Percentiles rank a stretch among this genome's conserved stretches.
These are phyloP conservation scores for Mytilinidion resinicola DNA, from an alignment of 495 filamentous ascomycete genomes.

Conservation along the genomic window DNA sequence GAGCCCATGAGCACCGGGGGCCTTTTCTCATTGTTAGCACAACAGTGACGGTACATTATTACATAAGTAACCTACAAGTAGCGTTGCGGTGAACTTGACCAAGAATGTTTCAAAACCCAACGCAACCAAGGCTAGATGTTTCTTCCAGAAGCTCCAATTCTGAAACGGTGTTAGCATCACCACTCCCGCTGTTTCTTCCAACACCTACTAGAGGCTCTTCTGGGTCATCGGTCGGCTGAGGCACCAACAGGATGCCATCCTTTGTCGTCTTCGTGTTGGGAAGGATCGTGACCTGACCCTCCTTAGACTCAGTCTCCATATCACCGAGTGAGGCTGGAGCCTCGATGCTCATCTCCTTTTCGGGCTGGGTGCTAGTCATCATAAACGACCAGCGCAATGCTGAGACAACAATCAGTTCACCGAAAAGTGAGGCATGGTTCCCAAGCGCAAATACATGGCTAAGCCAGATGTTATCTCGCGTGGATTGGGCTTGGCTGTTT, in stretches of 20 bases:
- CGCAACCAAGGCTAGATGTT: slow-evolving; percentile 1
- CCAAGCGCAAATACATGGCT: too few species aligned
- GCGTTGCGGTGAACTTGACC: slow-evolving; percentile 1
- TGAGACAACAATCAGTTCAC: too few species aligned
- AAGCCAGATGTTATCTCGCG: too few species aligned
- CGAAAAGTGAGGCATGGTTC: too few species aligned
- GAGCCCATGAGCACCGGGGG: slow-evolving; percentile 2
- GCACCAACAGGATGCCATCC: slow-evolving; percentile 7
- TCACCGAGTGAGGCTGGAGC: too few species aligned
- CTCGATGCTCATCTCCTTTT: too few species aligned
- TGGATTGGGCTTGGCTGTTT: too few species aligned
- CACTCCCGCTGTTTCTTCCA: not conserved
- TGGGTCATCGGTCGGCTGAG: slow-evolving; percentile 8
- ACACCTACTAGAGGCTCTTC: slow-evolving; percentile 6
- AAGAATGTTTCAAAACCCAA: slow-evolving; percentile 5
- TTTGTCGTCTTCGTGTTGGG: slow-evolving; percentile 4
- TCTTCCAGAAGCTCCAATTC: slow-evolving; percentile 8
- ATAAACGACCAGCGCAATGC: too few species aligned
- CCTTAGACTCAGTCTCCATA: too few species aligned
- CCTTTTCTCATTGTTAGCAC: too few species aligned
- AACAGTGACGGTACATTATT: too few species aligned
- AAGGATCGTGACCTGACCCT: not conserved
- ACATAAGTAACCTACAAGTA: not conserved
- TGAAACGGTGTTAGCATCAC: not conserved
- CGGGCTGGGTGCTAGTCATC: too few species aligned